Evolutionary conservation across 2,329 filamentous ascomycete species (phyloP).

Genomic region (Talaromyces sp.): DNA sequence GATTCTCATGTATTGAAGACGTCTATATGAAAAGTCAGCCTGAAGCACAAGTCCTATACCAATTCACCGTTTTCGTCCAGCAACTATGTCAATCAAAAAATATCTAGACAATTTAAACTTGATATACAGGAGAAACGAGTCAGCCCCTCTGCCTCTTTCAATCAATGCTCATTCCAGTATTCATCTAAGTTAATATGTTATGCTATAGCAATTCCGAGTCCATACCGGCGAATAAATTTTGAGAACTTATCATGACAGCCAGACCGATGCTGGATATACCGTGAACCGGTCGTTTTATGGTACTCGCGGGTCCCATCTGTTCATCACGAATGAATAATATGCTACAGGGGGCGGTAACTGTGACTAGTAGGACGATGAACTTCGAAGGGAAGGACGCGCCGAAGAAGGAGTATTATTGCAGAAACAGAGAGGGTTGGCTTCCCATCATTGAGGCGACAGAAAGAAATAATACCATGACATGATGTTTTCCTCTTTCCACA

Average conservation of each 20-base stretch:
- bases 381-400: background rate
- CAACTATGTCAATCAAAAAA: too few relatives aligned
- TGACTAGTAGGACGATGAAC: conserved; percentile 6
- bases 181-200: background rate
- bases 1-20: background rate
- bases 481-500: background rate
- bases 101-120: too few relatives aligned
- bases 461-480: background rate
- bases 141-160: background rate
- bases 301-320: background rate
- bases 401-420: conserved; percentile 5
- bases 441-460: background rate
- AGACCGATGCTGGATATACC: background rate
- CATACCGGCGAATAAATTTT: background rate
- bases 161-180: background rate
- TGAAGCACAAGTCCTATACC: too few relatives aligned
- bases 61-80: too few relatives aligned
- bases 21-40: background rate
- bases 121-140: too few relatives aligned
- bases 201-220: background rate
- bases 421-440: background rate
- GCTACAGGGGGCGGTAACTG: background rate
- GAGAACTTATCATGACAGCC: conserved; percentile 1
- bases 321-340: conserved; percentile 7
- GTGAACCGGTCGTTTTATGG: background rate